phyloP scores from a whole-genome alignment of 2,329 filamentous ascomycete genomes.

The Colletotrichum filicis region DNA sequence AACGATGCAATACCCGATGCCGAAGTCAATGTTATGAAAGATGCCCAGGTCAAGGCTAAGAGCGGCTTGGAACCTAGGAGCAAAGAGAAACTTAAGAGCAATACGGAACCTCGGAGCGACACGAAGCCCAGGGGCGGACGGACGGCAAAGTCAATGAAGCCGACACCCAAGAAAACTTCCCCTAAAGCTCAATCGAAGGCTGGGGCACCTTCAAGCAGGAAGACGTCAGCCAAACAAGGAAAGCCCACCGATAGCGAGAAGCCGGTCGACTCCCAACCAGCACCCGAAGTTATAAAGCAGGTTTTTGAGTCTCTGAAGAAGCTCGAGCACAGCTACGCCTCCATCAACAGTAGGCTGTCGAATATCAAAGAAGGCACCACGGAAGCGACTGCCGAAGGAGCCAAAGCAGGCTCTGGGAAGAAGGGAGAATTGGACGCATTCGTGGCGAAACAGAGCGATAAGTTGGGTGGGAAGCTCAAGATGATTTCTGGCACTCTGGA shows the following conservation, averaged over 20 bases:
- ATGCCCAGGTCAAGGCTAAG: background rate
- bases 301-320: constrained; percentile 19
- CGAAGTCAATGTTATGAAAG: background rate
- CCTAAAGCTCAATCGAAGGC: background rate
- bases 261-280: background rate
- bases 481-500: constrained; percentile 49
- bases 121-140: background rate
- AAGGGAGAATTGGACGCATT: background rate
- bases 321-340: constrained; percentile 21
- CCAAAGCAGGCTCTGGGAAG: background rate
- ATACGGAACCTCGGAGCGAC: background rate
- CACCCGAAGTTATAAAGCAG: constrained; percentile 11
- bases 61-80: background rate
- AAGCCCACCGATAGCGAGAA: background rate
- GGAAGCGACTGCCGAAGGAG: background rate
- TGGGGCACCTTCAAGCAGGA: background rate
- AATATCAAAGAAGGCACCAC: background rate
- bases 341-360: constrained; percentile 19
- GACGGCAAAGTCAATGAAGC: background rate
- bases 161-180: background rate
- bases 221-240: background rate
- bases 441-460: constrained; percentile 37
- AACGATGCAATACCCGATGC: background rate
- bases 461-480: constrained; percentile 37
- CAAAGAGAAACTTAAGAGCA: background rate